Conservation (phyloP, 371 early-diverging fungal genomes). For the Syncephalastrum racemosum region DNA sequence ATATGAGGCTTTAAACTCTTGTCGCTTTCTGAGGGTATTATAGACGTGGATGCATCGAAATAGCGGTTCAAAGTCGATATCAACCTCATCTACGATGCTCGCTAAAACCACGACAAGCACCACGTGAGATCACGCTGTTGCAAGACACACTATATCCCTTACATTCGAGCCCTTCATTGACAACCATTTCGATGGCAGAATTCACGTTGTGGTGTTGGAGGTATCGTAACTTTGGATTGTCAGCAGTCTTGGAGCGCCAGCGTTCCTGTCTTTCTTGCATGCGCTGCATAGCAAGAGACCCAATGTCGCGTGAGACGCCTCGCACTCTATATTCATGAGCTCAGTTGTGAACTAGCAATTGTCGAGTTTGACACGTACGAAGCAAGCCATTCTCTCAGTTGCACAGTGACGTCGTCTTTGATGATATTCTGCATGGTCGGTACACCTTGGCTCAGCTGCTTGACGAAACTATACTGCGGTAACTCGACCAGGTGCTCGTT, state of each 20-base stretch:
- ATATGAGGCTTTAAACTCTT: slow-evolving; percentile 85
- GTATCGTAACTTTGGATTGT: slow-evolving; percentile 55
- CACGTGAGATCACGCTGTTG: neutral
- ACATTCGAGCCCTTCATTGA: slow-evolving; percentile 87
- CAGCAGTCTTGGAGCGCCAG: slow-evolving; percentile 56
- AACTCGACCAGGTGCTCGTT: slow-evolving; percentile 67
- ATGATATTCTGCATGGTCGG: slow-evolving; percentile 84
- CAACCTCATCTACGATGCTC: slow-evolving; percentile 66
- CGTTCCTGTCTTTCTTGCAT: slow-evolving; percentile 70
- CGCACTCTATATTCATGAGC: slow-evolving; percentile 57
- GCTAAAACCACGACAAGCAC: slow-evolving; percentile 34
- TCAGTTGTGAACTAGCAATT: neutral
- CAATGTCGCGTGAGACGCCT: slow-evolving; percentile 83
- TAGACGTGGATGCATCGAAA: slow-evolving; percentile 96
- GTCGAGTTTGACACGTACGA: slow-evolving; percentile 43
- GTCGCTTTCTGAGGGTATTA: slow-evolving; percentile 83
- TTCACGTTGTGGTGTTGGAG: slow-evolving; percentile 69
- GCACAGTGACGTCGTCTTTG: slow-evolving; percentile 79
- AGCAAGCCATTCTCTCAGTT: slow-evolving; percentile 92
- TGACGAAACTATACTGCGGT: slow-evolving; percentile 74
- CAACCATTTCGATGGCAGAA: slow-evolving; percentile 83
- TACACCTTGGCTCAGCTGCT: slow-evolving; percentile 79
- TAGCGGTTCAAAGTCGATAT: slow-evolving; percentile 91
- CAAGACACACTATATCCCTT: slow-evolving; percentile 11
- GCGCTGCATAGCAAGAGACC: slow-evolving; percentile 78